These are phyloP conservation scores for Teunomyces barrocoloradensis DNA, from an alignment of 805 yeast genomes.

Conservation along the genomic window DNA sequence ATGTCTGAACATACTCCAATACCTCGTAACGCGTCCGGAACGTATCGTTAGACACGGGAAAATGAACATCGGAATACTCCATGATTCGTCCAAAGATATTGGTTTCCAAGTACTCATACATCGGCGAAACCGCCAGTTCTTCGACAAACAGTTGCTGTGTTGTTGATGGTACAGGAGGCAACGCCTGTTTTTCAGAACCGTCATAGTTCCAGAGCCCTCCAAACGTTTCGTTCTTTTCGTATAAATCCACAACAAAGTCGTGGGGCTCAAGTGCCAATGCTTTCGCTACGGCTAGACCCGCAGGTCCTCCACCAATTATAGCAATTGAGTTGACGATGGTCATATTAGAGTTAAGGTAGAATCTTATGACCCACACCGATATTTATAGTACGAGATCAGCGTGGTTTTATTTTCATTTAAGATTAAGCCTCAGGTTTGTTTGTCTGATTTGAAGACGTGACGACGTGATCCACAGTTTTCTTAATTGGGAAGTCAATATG, in stretches of 20 bases:
- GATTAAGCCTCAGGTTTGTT: not conserved
- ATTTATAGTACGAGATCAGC: not conserved
- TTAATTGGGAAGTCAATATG: not conserved
- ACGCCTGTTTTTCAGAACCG: conserved; percentile 14
- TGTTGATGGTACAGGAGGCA: conserved; percentile 11
- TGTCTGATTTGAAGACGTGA: not conserved
- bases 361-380: not conserved
- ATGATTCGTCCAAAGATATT: conserved; percentile 44
- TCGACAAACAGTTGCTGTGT: not conserved
- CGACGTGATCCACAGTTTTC: not conserved
- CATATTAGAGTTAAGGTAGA: not conserved
- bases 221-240: conserved; percentile 35
- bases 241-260: conserved; percentile 32
- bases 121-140: conserved; percentile 16
- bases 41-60: conserved; percentile 9
- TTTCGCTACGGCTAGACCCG: conserved; percentile 25
- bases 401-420: not conserved
- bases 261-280: conserved; percentile 19
- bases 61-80: conserved; percentile 41
- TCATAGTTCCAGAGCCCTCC: conserved; percentile 48
- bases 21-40: conserved; percentile 18
- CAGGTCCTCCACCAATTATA: conserved; percentile 25
- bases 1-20: conserved; percentile 15
- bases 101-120: conserved; percentile 31
- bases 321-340: conserved; percentile 15